These are phyloP conservation scores for Colletotrichum gloeosporioides DNA, from an alignment of 2,329 filamentous ascomycete genomes.

Conservation along the genomic window DNA sequence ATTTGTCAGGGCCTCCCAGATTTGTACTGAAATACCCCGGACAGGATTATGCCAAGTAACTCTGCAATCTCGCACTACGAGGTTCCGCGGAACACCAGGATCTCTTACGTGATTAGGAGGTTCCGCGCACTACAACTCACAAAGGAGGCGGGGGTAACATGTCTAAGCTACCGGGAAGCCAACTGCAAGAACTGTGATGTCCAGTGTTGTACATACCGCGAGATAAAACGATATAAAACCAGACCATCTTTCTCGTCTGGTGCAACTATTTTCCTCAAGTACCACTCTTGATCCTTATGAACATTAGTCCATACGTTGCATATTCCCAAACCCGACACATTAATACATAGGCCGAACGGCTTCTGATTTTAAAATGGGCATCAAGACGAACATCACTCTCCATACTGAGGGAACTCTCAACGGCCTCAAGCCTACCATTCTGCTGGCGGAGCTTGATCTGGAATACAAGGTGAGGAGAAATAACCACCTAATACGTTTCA, in stretches of 20 bases:
- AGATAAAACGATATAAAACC: background rate
- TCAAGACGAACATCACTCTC: background rate
- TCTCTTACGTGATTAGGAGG: background rate
- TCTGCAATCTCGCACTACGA: background rate
- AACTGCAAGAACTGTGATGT: background rate
- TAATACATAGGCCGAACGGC: rapidly evolving
- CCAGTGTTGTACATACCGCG: rapidly evolving
- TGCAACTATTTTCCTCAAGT: background rate
- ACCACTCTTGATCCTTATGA: rapidly evolving
- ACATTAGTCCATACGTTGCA: background rate
- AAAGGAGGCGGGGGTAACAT: background rate
- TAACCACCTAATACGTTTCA: background rate
- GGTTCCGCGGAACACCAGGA: rapidly evolving
- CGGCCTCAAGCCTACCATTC: background rate
- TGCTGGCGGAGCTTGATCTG: background rate
- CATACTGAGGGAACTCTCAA: background rate
- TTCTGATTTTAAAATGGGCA: background rate
- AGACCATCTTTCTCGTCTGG: background rate
- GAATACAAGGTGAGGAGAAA: background rate
- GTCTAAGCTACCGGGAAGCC: background rate
- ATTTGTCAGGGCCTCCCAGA: no score
- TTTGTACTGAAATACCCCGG: no score
- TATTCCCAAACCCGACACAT: background rate
- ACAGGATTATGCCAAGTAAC: background rate
- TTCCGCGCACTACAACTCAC: background rate